Evolutionary conservation across 805 yeast species (phyloP).

Genomic region (Starmera caribaea): DNA sequence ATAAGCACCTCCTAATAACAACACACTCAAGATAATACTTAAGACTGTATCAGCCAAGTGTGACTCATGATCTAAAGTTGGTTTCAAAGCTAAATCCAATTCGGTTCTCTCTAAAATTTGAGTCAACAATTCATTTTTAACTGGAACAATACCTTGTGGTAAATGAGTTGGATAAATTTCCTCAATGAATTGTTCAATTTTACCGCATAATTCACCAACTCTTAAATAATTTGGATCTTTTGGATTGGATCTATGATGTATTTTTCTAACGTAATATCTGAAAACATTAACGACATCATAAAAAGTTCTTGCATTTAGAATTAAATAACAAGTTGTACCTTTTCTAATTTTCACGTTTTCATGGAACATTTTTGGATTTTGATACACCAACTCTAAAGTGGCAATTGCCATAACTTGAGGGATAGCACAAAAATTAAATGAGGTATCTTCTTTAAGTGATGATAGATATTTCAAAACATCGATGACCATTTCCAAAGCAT

Average conservation of each 20-base stretch:
- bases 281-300: slow-evolving; percentile 72
- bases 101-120: slow-evolving; percentile 34
- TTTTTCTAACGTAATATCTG: slow-evolving; percentile 58
- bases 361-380: slow-evolving; percentile 65
- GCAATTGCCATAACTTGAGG: slow-evolving; percentile 99
- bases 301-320: slow-evolving; percentile 64
- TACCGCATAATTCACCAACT: slow-evolving; percentile 78
- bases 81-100: slow-evolving; percentile 27
- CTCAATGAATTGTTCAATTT: slow-evolving; percentile 83
- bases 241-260: slow-evolving; percentile 72
- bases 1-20: background rate
- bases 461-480: slow-evolving; percentile 72
- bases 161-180: slow-evolving; percentile 55
- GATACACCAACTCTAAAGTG: slow-evolving; percentile 76
- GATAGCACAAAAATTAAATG: slow-evolving; percentile 89
- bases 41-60: slow-evolving; percentile 14
- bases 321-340: slow-evolving; percentile 74
- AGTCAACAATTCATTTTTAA: slow-evolving; percentile 24
- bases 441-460: slow-evolving; percentile 67
- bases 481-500: slow-evolving; percentile 68
- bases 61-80: slow-evolving; percentile 15
- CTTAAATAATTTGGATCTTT: slow-evolving; percentile 79
- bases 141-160: slow-evolving; percentile 42
- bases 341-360: slow-evolving; percentile 79
- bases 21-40: background rate